phyloP scores from a whole-genome alignment of 2,329 filamentous ascomycete genomes.

The Monilinia polystroma region DNA sequence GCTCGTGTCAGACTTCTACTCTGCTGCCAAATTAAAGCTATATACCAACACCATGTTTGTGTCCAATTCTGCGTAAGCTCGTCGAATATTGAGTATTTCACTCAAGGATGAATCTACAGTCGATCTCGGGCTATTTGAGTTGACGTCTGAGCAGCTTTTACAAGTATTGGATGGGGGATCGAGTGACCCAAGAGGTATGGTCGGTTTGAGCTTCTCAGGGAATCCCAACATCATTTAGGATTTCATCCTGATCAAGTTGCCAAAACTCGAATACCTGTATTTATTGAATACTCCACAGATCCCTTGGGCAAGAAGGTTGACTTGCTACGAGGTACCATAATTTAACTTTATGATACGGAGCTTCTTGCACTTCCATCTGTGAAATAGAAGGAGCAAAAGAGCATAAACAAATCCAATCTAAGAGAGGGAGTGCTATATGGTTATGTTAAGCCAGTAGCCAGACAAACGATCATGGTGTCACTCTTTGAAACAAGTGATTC shows the following conservation, averaged over 20 bases:
- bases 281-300: constrained; percentile 14
- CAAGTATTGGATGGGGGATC: too few species aligned
- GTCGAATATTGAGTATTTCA: too few species aligned
- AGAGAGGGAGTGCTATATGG: not conserved
- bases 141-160: too few species aligned
- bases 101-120: too few species aligned
- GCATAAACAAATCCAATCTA: not conserved
- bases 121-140: too few species aligned
- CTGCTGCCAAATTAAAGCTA: too few species aligned
- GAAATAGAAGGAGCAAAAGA: too few species aligned
- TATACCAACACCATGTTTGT: too few species aligned
- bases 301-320: not conserved
- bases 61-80: too few species aligned
- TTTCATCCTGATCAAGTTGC: constrained; percentile 7
- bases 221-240: not conserved
- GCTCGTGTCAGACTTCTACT: too few species aligned
- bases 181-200: too few species aligned
- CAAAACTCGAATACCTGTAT: not conserved
- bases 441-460: constrained; percentile 9
- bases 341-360: constrained; percentile 15
- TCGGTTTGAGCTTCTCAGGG: too few species aligned
- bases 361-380: constrained; percentile 12
- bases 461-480: not conserved
- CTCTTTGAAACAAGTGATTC: not conserved
- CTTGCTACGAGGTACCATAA: not conserved